Conservation (phyloP, 768 basidiomycete species). For the Tremella yokohamensis region DNA sequence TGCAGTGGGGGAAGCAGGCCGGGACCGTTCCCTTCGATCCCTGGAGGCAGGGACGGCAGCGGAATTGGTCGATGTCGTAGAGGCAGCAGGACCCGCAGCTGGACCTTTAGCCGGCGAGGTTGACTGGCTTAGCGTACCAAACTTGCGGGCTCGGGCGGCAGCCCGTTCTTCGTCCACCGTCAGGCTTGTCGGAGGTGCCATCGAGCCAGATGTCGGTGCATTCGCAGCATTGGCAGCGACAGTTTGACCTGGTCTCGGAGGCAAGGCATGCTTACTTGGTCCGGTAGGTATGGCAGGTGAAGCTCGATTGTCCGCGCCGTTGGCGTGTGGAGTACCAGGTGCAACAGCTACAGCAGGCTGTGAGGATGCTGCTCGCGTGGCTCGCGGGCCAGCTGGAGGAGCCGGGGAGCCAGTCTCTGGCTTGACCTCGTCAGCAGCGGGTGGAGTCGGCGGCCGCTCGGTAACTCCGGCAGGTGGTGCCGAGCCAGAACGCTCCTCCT, state of each 20-base stretch:
- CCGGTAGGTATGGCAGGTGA: conserved; percentile 12
- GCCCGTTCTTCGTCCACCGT: conserved; percentile 36
- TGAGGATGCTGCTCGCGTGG: conserved; percentile 23
- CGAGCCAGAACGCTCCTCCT: conserved; percentile 1
- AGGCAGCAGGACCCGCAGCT: conserved; percentile 17
- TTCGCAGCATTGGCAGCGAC: background rate
- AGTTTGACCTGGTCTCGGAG: conserved; percentile 14
- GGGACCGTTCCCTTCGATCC: conserved; percentile 4
- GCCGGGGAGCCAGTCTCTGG: conserved; percentile 5
- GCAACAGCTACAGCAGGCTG: background rate
- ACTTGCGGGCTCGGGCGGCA: conserved; percentile 38
- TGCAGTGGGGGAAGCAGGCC: conserved; percentile 13
- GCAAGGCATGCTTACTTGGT: conserved; percentile 9
- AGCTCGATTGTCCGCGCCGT: background rate
- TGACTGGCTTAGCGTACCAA: conserved; percentile 30
- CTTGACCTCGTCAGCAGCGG: too few relatives aligned
- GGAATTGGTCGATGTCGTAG: conserved; percentile 5
- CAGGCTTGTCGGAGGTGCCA: conserved; percentile 35
- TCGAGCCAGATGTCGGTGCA: conserved; percentile 11
- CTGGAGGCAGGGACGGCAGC: conserved; percentile 4
- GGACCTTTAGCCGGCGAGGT: conserved; percentile 5
- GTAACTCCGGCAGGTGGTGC: background rate
- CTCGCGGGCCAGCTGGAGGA: conserved; percentile 28
- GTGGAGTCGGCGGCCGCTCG: background rate
- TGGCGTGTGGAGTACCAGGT: background rate